Base-by-base conservation (phyloP, 441 rosid species). In the Erodium moschatum region DNA sequence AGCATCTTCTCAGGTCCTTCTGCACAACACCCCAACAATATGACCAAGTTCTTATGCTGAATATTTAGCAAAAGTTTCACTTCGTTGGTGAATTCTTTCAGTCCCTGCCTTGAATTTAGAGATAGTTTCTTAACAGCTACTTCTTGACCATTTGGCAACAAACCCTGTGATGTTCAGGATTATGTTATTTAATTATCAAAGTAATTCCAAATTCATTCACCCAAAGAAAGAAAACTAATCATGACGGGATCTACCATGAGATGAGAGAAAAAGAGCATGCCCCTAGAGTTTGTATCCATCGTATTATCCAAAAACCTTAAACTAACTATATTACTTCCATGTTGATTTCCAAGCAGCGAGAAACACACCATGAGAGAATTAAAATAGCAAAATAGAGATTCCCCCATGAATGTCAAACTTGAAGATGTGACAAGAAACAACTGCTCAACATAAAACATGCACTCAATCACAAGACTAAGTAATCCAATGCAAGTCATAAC, bases 111-210 rank as follows among this genome's bases (percentile, higher is more conserved):
- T 9, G 97, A 90, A 69, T 77, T 70, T 20, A 79, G 54, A 0
- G 98, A 86, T 27, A 92, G 85, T 80, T 88, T 88, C 83, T 92
- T 92, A 65, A 92, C 97, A 5, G 98, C 98, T 67, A 92, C 58
- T 84, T 86, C 96, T 79, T 88, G 86, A 60, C 96, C 97, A 82
- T 72, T 77, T 18, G 90, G 90, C 76, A 90, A 76, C 78, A 77
- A 75, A 35, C 97, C 98, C 97, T 92, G 75, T n/a, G 13, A 42
- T 42, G 12, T 42, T 42, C 48, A 42, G 0, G 48, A 42, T 42
- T 10, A 35, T 42, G 13, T 42, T 42, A 7, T 64, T 62, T 21
- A 27, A 63, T n/a, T 64, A 64, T 42, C 48, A 42, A 7, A 10
- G 13, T 42, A 42, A 42, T 42, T 11, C 48, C 48, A 42, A 42